phyloP scores from a whole-genome alignment of 345 rosid genomes.

The Hevea brasiliensis region DNA sequence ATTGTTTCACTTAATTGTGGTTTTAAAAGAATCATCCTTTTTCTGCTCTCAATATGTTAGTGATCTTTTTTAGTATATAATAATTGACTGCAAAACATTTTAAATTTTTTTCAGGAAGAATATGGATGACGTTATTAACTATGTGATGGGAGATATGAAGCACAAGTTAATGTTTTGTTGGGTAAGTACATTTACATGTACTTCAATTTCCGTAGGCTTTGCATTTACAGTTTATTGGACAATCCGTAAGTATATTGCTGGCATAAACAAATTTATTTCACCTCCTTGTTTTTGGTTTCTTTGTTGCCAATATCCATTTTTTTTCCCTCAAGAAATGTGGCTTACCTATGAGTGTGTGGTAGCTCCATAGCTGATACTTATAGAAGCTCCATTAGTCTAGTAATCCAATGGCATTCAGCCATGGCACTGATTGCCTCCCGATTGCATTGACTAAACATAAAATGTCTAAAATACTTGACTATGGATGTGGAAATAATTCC shows the following conservation, averaged over 20 bases:
- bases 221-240: neutral
- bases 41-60: neutral
- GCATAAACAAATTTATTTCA: neutral
- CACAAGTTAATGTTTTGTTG: constrained; percentile 73
- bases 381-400: neutral
- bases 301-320: neutral
- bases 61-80: neutral
- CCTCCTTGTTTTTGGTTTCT: neutral
- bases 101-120: constrained; percentile 48
- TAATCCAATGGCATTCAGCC: neutral
- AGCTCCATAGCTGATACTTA: neutral
- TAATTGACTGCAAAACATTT: constrained; percentile 5
- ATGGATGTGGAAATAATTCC: neutral
- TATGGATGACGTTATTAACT: constrained; percentile 53
- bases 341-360: neutral
- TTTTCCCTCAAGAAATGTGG: neutral
- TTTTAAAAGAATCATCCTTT: neutral
- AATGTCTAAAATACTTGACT: neutral
- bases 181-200: constrained; percentile 42
- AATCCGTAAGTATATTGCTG: constrained; percentile 2
- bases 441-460: neutral
- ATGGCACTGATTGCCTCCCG: no score
- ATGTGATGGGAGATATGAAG: constrained; percentile 76
- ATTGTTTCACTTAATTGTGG: neutral
- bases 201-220: neutral